phyloP scores from a whole-genome alignment of 139 green algal species.

The Coelastrella sp. region DNA sequence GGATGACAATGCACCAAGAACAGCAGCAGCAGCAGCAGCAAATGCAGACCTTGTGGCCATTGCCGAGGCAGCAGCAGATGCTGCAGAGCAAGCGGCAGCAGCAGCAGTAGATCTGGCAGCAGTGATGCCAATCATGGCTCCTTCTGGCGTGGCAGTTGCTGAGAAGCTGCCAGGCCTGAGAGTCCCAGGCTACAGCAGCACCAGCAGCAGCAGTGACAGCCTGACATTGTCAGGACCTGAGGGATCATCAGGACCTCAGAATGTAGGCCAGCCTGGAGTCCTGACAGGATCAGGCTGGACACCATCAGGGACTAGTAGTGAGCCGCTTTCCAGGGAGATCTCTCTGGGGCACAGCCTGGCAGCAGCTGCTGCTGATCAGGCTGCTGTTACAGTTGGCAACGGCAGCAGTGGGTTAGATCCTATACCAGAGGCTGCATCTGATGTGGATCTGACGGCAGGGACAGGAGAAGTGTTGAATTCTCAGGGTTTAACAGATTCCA shows the following conservation, averaged over 20 bases:
- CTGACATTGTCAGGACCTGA: neutral
- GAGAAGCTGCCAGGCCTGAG: neutral
- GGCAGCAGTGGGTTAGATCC: neutral
- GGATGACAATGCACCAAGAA: too few relatives aligned
- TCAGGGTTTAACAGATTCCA: neutral
- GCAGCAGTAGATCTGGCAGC: neutral
- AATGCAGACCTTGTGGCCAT: neutral
- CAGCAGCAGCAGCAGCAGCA: neutral
- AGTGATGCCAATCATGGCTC: neutral
- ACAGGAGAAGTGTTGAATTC: neutral
- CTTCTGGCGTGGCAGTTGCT: neutral
- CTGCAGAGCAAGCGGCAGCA: neutral
- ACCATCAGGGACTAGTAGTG: too few relatives aligned
- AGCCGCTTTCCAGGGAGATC: neutral
- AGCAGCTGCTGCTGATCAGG: neutral
- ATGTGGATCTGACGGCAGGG: neutral
- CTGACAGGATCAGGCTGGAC: neutral
- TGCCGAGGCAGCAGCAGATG: neutral
- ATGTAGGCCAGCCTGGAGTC: neutral
- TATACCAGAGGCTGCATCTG: neutral
- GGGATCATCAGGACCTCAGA: neutral
- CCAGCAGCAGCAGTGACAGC: neutral
- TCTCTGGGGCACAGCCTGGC: neutral
- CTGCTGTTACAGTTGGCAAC: neutral
- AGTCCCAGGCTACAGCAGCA: neutral